Conservation (phyloP, 441 rosid species). For the Gossypium davidsonii region DNA sequence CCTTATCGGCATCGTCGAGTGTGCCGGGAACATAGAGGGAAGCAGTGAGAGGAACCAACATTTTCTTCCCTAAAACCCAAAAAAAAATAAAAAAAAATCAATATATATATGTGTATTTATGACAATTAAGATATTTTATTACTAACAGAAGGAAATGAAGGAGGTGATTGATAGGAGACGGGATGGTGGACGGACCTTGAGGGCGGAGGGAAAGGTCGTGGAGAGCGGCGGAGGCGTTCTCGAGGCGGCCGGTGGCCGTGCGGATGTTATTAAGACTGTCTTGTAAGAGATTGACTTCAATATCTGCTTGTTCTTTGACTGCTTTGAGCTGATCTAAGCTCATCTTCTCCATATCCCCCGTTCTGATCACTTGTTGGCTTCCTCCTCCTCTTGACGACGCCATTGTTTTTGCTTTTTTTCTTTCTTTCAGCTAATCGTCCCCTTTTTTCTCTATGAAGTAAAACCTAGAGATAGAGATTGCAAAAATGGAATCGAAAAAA, state of each 20-base stretch:
- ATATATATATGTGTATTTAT: too few relatives aligned
- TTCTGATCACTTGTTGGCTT: conserved; percentile 19
- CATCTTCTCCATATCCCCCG: conserved; percentile 69
- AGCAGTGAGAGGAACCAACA: conserved; percentile 87
- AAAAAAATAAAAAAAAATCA: not conserved
- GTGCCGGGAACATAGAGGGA: conserved; percentile 86
- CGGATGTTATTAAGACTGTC: conserved; percentile 95
- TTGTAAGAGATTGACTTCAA: conserved; percentile 78
- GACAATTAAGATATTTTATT: not conserved
- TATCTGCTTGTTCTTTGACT: conserved; percentile 76
- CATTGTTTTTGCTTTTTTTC: conserved; percentile 25
- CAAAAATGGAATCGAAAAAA: not conserved
- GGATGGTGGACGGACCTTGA: conserved; percentile 30
- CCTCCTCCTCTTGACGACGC: conserved; percentile 37
- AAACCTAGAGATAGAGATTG: not conserved
- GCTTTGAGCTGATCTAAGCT: conserved; percentile 81
- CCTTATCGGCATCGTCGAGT: conserved; percentile 71
- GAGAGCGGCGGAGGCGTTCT: conserved; percentile 70
- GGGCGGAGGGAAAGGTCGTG: conserved; percentile 77
- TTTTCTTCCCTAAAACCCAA: conserved; percentile 46
- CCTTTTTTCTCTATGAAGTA: too few relatives aligned
- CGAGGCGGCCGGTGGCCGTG: conserved; percentile 79
- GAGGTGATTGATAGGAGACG: not conserved
- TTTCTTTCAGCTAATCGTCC: not conserved
- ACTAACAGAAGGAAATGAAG: not conserved